phyloP scores from a whole-genome alignment of 192 early-diverging fungal genomes.

The Entomortierella beljakovae region DNA sequence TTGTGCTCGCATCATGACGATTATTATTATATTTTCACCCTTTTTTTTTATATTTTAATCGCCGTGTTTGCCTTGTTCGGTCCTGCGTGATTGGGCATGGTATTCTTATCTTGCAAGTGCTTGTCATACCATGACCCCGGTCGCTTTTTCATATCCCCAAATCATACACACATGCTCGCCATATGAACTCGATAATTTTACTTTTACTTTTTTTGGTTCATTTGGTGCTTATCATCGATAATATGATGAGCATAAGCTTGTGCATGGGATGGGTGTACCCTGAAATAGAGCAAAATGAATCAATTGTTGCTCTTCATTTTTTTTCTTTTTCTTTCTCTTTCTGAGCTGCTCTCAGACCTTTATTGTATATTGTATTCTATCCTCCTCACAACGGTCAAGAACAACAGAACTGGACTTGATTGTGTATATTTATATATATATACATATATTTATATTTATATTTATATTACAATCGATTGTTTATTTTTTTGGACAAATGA shows the following conservation, averaged over 20 bases:
- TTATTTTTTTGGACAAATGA: not conserved
- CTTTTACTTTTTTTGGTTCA: not conserved
- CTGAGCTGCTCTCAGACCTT: constrained; percentile 46
- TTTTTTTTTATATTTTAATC: constrained; percentile 7
- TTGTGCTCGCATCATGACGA: constrained; percentile 11
- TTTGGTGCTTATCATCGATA: constrained; percentile 11
- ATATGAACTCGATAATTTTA: not conserved
- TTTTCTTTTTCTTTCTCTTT: too few species aligned
- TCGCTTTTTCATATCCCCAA: not conserved
- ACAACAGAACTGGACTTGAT: constrained; percentile 7
- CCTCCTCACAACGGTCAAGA: constrained; percentile 5
- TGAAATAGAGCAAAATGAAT: not conserved
- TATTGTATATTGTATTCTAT: constrained; percentile 19
- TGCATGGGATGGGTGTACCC: not conserved
- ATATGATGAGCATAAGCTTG: constrained; percentile 6
- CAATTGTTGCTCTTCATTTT: constrained; percentile 30
- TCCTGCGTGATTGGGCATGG: not conserved
- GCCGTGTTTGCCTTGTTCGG: not conserved
- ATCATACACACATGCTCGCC: not conserved
- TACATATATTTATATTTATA: not conserved
- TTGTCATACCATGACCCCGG: not conserved
- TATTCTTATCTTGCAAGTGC: not conserved
- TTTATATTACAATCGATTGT: not conserved
- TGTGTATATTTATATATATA: too few species aligned
- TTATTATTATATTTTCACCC: not conserved